Evolutionary conservation across 305 asterid species (phyloP).

Genomic region (Fraxinus sp.): DNA sequence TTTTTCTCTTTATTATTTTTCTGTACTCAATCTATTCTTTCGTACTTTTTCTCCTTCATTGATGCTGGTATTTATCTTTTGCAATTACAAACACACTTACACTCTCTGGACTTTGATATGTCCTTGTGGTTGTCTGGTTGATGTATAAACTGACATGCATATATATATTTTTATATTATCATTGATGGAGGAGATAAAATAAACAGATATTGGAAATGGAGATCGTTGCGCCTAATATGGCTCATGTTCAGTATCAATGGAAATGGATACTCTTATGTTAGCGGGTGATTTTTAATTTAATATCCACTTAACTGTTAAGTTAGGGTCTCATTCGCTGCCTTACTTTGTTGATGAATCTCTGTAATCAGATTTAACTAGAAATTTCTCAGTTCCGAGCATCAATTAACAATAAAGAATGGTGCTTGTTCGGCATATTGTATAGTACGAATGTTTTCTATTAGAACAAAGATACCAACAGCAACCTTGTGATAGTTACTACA

Average conservation of each 20-base stretch:
- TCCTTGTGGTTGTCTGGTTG: neutral
- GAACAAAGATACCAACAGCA: neutral
- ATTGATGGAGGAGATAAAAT: neutral
- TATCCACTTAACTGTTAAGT: neutral
- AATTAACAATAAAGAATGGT: neutral
- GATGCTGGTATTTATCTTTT: neutral
- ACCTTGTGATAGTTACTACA: neutral
- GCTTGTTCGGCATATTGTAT: neutral
- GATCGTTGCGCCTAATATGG: neutral
- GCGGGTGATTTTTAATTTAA: neutral
- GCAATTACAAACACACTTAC: neutral
- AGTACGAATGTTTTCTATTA: neutral
- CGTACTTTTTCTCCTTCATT: neutral
- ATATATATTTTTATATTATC: neutral
- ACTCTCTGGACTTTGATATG: neutral
- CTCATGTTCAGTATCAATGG: neutral
- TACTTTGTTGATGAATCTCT: neutral
- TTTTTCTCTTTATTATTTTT: slow-evolving; percentile 6
- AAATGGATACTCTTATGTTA: neutral
- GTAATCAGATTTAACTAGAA: neutral
- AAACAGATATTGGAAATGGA: neutral
- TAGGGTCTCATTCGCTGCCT: neutral
- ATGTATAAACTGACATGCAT: neutral
- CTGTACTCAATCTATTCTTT: neutral
- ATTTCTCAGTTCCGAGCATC: neutral